Evolutionary conservation across 495 filamentous ascomycete species (phyloP).

Genomic region (Acidiella bohemica): DNA sequence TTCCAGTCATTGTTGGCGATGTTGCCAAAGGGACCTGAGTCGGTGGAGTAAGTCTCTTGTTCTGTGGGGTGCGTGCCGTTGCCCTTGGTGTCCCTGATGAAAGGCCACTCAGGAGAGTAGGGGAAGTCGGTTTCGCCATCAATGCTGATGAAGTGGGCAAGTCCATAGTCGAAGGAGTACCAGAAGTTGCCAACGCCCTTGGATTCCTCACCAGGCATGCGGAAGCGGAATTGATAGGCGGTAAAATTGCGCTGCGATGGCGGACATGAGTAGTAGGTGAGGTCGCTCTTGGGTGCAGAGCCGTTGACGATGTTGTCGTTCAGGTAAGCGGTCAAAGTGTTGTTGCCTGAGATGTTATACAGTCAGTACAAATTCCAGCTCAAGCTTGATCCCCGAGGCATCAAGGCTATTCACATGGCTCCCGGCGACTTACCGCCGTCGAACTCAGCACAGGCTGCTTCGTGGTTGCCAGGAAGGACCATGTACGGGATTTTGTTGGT

Average conservation of each 20-base stretch:
- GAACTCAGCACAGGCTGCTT: conserved; percentile 42
- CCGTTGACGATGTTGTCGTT: conserved; percentile 25
- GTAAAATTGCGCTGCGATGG: conserved; percentile 27
- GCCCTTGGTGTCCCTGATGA: conserved; percentile 4
- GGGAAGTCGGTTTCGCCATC: conserved; percentile 18
- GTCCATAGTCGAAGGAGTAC: conserved; percentile 22
- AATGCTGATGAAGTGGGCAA: conserved; percentile 18
- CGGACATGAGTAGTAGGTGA: conserved; percentile 37
- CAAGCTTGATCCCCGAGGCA: too few relatives aligned
- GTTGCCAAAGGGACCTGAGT: conserved; percentile 38
- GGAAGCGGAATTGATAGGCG: conserved; percentile 15
- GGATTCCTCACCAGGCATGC: conserved; percentile 16
- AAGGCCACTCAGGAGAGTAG: conserved; percentile 10
- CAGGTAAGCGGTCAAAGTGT: conserved; percentile 38
- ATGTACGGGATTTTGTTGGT: conserved; percentile 38
- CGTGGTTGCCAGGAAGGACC: conserved; percentile 44
- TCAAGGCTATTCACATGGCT: too few relatives aligned
- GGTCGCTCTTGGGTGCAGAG: conserved; percentile 20
- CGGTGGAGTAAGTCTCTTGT: conserved; percentile 34
- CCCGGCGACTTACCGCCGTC: too few relatives aligned
- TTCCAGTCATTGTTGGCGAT: conserved; percentile 27
- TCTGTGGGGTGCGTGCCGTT: conserved; percentile 27
- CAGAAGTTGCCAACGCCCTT: conserved; percentile 17
- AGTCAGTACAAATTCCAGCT: too few relatives aligned
- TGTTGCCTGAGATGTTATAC: too few relatives aligned